These are phyloP conservation scores for Colletotrichum sp. DNA, from an alignment of 2,329 filamentous ascomycete genomes.

Conservation along the genomic window DNA sequence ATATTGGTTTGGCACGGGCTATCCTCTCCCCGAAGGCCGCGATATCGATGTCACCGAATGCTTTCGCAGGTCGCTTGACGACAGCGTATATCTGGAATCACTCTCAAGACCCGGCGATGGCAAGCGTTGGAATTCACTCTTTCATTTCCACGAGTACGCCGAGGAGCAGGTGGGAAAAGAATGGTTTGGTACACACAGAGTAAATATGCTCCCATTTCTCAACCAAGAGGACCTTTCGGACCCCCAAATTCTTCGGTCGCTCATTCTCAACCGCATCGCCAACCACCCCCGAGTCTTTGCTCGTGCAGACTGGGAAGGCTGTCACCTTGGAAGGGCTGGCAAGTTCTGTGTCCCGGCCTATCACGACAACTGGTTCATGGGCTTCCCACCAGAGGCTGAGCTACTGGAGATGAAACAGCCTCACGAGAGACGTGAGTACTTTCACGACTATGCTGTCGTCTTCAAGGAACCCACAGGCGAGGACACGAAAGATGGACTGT, in stretches of 20 bases:
- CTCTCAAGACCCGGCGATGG: not conserved
- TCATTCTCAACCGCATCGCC: not conserved
- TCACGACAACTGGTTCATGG: constrained; percentile 11
- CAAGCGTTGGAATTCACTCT: not conserved
- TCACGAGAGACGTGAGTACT: not conserved
- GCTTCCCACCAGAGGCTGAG: not conserved
- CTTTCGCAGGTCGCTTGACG: not conserved
- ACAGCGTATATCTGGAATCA: not conserved
- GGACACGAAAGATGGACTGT: not conserved
- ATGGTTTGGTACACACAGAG: not conserved
- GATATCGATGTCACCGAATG: not conserved
- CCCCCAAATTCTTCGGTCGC: not conserved
- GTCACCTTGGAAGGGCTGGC: not conserved
- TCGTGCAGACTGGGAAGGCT: not conserved
- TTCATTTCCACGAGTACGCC: not conserved
- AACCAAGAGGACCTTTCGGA: not conserved
- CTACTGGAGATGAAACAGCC: not conserved
- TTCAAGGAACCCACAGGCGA: not conserved
- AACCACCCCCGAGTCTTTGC: not conserved
- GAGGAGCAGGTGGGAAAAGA: not conserved
- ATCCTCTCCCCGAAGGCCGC: not conserved
- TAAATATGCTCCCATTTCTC: not conserved
- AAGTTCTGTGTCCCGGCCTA: not conserved
- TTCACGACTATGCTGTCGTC: not conserved
- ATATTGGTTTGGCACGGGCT: not conserved